Conservation (phyloP, 2,329 filamentous ascomycete species). For the Colletotrichum sp. region DNA sequence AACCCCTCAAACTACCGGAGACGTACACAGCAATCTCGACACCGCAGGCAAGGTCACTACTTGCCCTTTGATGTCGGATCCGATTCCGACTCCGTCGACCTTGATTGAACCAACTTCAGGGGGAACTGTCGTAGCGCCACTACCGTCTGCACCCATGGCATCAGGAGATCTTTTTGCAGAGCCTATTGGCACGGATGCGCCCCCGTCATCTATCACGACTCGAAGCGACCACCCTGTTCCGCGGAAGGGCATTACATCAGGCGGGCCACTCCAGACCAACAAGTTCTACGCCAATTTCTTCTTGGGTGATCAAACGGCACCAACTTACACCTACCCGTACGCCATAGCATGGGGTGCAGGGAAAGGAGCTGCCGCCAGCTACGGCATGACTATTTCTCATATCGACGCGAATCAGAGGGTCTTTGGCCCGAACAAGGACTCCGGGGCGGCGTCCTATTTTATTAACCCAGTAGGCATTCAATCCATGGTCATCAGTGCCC, state of each 20-base stretch:
- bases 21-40: constrained; percentile 27
- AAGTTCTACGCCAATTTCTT: constrained; percentile 86
- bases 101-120: constrained; percentile 27
- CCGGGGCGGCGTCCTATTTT: constrained; percentile 72
- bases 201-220: constrained; percentile 51
- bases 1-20: constrained; percentile 34
- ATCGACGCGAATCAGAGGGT: constrained; percentile 70
- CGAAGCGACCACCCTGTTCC: constrained; percentile 64
- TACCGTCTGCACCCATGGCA: constrained; percentile 26
- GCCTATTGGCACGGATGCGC: constrained; percentile 58
- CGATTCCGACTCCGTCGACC: constrained; percentile 42
- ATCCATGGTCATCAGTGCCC: constrained; percentile 79
- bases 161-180: constrained; percentile 58
- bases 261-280: constrained; percentile 70
- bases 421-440: constrained; percentile 62
- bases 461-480: constrained; percentile 84
- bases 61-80: constrained; percentile 30
- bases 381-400: constrained; percentile 80
- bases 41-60: constrained; percentile 24
- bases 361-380: constrained; percentile 66
- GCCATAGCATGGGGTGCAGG: constrained; percentile 72
- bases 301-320: constrained; percentile 71
- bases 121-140: background rate
- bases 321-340: constrained; percentile 80
- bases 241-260: constrained; percentile 53